Conservation (phyloP, 1,139 yeast species). For the Candida pseudoviswanathii region DNA sequence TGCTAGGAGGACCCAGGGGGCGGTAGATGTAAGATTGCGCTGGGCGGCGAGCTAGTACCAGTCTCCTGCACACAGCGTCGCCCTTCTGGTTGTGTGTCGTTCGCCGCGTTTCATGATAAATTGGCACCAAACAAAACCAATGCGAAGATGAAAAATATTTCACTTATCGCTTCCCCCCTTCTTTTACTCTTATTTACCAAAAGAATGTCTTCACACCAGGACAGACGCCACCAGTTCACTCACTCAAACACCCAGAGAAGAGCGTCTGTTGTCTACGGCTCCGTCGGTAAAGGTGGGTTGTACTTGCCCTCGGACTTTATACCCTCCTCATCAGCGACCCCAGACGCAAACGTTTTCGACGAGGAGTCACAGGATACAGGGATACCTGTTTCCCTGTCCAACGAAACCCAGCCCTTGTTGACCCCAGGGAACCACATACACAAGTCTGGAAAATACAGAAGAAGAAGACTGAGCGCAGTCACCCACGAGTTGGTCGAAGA, state of each 20-base stretch:
- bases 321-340: slow-evolving; percentile 12
- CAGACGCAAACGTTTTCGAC: slow-evolving; percentile 7
- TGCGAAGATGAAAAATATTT: neutral
- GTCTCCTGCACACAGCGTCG: neutral
- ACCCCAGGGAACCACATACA: slow-evolving; percentile 4
- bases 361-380: slow-evolving; percentile 18
- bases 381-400: slow-evolving; percentile 2
- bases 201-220: slow-evolving; percentile 8
- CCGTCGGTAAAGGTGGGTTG: slow-evolving; percentile 55
- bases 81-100: neutral
- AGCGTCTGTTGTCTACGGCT: slow-evolving; percentile 55
- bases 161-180: neutral
- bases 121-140: neutral
- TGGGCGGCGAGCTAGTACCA: too few relatives aligned
- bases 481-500: slow-evolving; percentile 33
- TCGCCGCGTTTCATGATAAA: too few relatives aligned
- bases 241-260: slow-evolving; percentile 52
- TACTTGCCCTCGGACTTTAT: slow-evolving; percentile 54
- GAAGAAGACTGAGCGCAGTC: slow-evolving; percentile 29
- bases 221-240: slow-evolving; percentile 43
- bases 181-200: neutral
- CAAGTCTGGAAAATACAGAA: slow-evolving; percentile 7
- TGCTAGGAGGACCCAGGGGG: too few relatives aligned
- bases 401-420: slow-evolving; percentile 20
- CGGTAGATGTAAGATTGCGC: too few relatives aligned